Base-by-base conservation (phyloP, 2,329 filamentous ascomycete genomes). In the Cladosporium sphaerospermum region DNA sequence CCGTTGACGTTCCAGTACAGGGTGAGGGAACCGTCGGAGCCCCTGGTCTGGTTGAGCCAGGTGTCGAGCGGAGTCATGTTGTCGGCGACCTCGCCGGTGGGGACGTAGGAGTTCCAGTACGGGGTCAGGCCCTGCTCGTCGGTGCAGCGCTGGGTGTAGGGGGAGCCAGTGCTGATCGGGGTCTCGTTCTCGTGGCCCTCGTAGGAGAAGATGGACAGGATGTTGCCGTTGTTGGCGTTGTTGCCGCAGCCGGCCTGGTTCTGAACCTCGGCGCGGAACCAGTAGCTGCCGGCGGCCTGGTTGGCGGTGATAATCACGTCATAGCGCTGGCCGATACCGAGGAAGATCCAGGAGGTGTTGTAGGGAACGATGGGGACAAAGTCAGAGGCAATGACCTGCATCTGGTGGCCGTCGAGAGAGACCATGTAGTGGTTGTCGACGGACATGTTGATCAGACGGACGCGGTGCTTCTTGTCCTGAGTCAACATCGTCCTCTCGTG, bases 371-470 rank as follows among this genome's bases (percentile, higher is more conserved):
- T 61, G 72, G 0, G 75, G 9, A 54, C 52, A 33, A 54, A 54
- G 45, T 54, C 52, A 31, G 44, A 32, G 6, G 66, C 48, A 16
- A 71, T 67, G 48, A 72, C 66, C 11, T 63, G 61, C 57, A 71
- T 64, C 28, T 53, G 58, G 59, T 70, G 68, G 43, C 54, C 49
- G 56, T 71, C 68, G 59, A 65, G 64, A 55, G 46, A 67, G 64
- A 69, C 72, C 57, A 63, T 66, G 59, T 75, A 74, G 56, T 71
- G 71, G 33, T 69, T 70, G 55, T 74, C 73, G 9, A 74, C 66
- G 11, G 69, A 71, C 10, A 67, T 69, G 61, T 78, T 79, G 61
- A 78, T 68, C 19, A 78, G 56, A 40, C 71, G 65, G 31, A 78
- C 59, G 45, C 69, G 64, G 57, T 77, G 71, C 57, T 67, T 73